These are phyloP conservation scores for Solanum arcanum DNA, from an alignment of 257 asterid genomes.

Conservation along the genomic window DNA sequence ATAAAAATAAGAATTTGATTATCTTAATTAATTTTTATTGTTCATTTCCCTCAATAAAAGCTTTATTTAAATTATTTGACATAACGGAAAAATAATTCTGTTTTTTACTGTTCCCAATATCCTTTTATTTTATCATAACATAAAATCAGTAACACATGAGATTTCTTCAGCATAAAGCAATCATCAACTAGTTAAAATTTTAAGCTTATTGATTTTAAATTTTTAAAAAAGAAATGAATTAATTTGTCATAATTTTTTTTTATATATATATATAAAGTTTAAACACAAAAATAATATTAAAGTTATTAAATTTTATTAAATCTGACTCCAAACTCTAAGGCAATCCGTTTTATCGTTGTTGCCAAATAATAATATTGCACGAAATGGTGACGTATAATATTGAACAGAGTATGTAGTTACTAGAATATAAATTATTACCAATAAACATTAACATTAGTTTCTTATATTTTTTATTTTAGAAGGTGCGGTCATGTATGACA, in stretches of 20 bases:
- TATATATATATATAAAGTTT: background rate
- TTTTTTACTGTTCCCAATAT: background rate
- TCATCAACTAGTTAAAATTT: background rate
- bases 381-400: background rate
- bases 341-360: background rate
- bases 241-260: too few relatives aligned
- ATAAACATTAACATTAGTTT: background rate
- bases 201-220: background rate
- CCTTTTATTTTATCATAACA: background rate
- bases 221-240: background rate
- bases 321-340: background rate
- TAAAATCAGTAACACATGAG: background rate
- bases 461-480: background rate
- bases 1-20: background rate
- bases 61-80: background rate
- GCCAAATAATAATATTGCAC: background rate
- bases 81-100: background rate
- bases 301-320: background rate
- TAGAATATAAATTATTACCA: background rate
- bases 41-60: background rate
- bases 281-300: background rate
- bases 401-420: background rate
- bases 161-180: background rate
- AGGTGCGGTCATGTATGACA: background rate
- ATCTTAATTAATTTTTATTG: too few relatives aligned